Evolutionary conservation across 2,329 filamentous ascomycete genomes (phyloP).

Genomic region (Ascocoryne sarcoides): DNA sequence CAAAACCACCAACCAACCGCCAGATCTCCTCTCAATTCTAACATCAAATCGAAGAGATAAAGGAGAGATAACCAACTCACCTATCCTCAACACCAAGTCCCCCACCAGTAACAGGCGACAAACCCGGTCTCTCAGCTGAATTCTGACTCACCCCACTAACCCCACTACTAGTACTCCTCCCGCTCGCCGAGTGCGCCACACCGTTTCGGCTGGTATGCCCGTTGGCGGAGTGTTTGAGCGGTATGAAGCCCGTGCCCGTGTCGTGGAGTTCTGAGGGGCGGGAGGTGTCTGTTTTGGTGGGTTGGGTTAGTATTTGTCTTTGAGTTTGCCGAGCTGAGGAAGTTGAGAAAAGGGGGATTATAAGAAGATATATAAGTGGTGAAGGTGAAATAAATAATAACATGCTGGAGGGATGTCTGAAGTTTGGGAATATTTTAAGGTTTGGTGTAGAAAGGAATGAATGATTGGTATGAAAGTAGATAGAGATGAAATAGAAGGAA

Average conservation of each 20-base stretch:
- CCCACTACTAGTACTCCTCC: too few species aligned
- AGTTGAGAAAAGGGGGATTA: too few species aligned
- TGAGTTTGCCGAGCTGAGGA: too few species aligned
- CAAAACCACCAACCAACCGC: too few species aligned
- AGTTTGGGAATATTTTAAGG: neutral
- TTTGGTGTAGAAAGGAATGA: neutral
- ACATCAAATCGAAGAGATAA: too few species aligned
- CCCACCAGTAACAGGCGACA: too few species aligned
- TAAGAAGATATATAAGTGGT: too few species aligned
- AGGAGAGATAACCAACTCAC: too few species aligned
- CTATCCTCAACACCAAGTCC: too few species aligned
- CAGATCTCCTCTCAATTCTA: too few species aligned
- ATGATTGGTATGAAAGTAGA: neutral
- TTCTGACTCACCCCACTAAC: slow-evolving; percentile 1
- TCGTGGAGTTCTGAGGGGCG: slow-evolving; percentile 17
- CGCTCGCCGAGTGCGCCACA: slow-evolving; percentile 10
- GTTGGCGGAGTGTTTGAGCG: slow-evolving; percentile 11
- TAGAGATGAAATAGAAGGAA: slow-evolving; percentile 3
- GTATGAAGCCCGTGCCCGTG: slow-evolving; percentile 12
- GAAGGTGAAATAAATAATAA: too few species aligned
- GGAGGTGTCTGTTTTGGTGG: slow-evolving; percentile 21
- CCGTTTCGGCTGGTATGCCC: neutral
- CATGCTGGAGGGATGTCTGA: too few species aligned
- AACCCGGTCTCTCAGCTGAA: slow-evolving; percentile 6
- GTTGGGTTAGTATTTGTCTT: slow-evolving; percentile 1